These are phyloP conservation scores for Lathyrus aphaca DNA, from an alignment of 306 rosid genomes.

Conservation along the genomic window DNA sequence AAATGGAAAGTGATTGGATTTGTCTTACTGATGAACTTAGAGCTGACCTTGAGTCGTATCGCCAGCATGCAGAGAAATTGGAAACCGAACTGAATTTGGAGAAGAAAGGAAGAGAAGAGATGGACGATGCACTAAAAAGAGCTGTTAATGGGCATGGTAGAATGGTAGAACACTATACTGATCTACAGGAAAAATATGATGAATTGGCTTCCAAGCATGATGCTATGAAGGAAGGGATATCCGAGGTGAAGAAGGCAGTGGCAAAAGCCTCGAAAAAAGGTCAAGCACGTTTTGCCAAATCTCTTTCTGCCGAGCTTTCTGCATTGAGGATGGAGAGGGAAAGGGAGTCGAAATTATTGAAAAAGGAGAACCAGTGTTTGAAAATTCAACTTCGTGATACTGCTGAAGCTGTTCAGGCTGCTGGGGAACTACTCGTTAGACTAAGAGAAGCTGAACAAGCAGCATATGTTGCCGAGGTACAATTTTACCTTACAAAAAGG, in stretches of 20 bases:
- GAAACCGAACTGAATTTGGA: constrained; percentile 71
- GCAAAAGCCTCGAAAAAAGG: constrained; percentile 85
- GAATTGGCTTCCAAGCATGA: constrained; percentile 76
- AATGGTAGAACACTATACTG: constrained; percentile 92
- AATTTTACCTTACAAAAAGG: constrained; percentile 8
- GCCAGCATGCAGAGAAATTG: constrained; percentile 67
- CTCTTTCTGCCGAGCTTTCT: constrained; percentile 91
- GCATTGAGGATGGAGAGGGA: constrained; percentile 81
- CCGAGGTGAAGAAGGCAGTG: constrained; percentile 90
- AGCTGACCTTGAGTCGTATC: constrained; percentile 75
- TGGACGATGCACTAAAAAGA: constrained; percentile 85
- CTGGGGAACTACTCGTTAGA: constrained; percentile 93
- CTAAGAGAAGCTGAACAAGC: constrained; percentile 89
- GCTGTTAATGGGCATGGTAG: constrained; percentile 86
- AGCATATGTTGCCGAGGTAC: constrained; percentile 78
- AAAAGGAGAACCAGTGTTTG: constrained; percentile 80
- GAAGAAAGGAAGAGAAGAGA: constrained; percentile 73
- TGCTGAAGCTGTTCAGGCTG: constrained; percentile 99
- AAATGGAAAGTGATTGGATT: constrained; percentile 99
- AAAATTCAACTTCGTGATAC: constrained; percentile 90
- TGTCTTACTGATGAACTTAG: constrained; percentile 91
- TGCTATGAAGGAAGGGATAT: constrained; percentile 83
- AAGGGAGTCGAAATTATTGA: constrained; percentile 77
- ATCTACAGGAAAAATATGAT: constrained; percentile 85
- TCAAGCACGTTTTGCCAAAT: constrained; percentile 77